Conservation (phyloP, 2,329 filamentous ascomycete genomes). For the Periglandula ipomoeae region DNA sequence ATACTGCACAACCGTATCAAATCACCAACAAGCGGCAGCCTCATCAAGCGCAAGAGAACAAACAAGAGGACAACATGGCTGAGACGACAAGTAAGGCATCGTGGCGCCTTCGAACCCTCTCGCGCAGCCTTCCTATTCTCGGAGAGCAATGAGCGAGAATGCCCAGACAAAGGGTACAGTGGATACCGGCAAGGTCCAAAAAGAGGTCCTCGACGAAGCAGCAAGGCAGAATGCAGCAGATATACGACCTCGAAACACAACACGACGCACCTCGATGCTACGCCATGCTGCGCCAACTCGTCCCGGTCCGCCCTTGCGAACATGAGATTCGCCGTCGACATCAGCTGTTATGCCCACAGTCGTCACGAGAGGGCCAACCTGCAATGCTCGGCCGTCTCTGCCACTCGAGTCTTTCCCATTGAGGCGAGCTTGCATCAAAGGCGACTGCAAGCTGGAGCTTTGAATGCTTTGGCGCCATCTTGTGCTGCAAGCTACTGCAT, state of each 20-base stretch:
- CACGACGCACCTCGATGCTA: background rate
- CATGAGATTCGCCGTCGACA: constrained; percentile 2
- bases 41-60: too few species aligned
- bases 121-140: background rate
- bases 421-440: background rate
- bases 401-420: background rate
- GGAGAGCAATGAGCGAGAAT: background rate
- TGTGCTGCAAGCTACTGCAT: background rate
- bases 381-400: background rate
- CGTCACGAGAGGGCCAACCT: constrained; percentile 3
- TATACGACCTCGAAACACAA: background rate
- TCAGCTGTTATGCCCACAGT: constrained; percentile 5
- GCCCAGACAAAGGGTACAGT: background rate
- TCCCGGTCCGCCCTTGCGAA: background rate
- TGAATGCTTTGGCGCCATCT: background rate
- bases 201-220: background rate
- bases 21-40: too few species aligned
- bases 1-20: too few species aligned
- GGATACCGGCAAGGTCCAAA: background rate
- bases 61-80: too few species aligned
- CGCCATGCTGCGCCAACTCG: background rate
- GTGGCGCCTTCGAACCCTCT: too few species aligned
- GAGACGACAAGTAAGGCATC: too few species aligned
- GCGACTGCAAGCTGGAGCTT: background rate
- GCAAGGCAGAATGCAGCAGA: background rate